Evolutionary conservation across 169 alveolate genomes (phyloP), one percentile per base, ranked within the genome.

Genomic region (Theileria annulata): DNA sequence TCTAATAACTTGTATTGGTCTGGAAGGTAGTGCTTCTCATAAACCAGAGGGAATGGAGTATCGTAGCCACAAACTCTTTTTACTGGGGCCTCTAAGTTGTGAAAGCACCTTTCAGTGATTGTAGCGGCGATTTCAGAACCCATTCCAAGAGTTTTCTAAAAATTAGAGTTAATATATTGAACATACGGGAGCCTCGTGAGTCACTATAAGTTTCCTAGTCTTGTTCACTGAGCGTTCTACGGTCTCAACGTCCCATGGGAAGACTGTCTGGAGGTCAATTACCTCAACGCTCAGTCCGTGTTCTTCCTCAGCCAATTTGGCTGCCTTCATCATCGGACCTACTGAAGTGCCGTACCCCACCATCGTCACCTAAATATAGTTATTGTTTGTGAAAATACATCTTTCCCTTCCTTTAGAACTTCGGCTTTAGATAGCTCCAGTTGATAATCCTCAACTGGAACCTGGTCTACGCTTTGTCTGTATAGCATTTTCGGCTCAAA

Each of bases 401-500:
- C 97, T 4, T 69, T 80, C 25, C 99, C 99, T 84, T 95, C 97
- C 87, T 90, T 84, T 10, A 96, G 94, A 9, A 96, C 93, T 63
- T 96, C 98, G 3, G 99, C 98, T 80, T 96, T 95, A 3, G 96
- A 94, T 58, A 97, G 79, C 19, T 96, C 97, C 66, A 96, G 86
- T 88, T 93, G 97, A 81, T 95, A 96, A 88, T 90, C 96, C 15
- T 93, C 98, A 17, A 86, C 86, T 30, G 97, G 98, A 12, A 93
- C 98, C 42, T 96, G 98, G 75, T 95, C 97, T 25, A 94, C 97
- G 4, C 97, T 95, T n/a, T 96, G 93, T 74, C 99, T 94, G 91
- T 97, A 97, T 4, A 97, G 91, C 68, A 95, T 96, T 85, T 97
- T 97, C n/a, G 99, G 99, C 83, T 97, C 99, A 85, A 97, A 97